Evolutionary conservation across 2,329 filamentous ascomycete species (phyloP).

Genomic region (Lojkania enalia): DNA sequence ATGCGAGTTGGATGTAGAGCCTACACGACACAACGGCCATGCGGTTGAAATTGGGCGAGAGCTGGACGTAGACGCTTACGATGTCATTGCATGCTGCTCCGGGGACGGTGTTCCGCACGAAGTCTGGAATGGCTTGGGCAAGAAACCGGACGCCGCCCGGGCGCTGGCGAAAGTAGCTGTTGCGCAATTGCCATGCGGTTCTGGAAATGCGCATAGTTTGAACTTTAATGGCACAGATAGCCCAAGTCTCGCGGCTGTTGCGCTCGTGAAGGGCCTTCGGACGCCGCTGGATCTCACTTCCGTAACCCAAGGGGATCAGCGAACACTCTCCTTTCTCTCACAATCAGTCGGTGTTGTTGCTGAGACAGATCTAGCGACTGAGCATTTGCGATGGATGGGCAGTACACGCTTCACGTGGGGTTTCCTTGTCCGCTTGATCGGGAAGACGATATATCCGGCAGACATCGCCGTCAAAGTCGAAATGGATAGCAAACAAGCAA

Average conservation of each 20-base stretch:
- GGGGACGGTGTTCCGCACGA: conserved; percentile 92
- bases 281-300: conserved; percentile 85
- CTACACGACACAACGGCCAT: conserved; percentile 73
- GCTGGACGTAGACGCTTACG: conserved; percentile 77
- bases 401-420: conserved; percentile 82
- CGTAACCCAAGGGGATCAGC: conserved; percentile 76
- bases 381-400: conserved; percentile 93
- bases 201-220: conserved; percentile 89
- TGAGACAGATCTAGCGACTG: conserved; percentile 86
- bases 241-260: conserved; percentile 75
- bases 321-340: conserved; percentile 84
- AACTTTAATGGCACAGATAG: conserved; percentile 83
- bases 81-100: conserved; percentile 85
- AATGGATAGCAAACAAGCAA: conserved; percentile 71
- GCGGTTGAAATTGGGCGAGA: conserved; percentile 75
- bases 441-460: conserved; percentile 81
- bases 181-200: conserved; percentile 86
- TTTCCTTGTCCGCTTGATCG: conserved; percentile 74
- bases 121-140: conserved; percentile 89
- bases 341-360: conserved; percentile 89
- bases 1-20: conserved; percentile 73
- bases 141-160: conserved; percentile 70
- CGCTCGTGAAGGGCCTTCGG: conserved; percentile 83
- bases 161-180: conserved; percentile 80
- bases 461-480: conserved; percentile 86